Conservation (phyloP, 2,329 filamentous ascomycete genomes). For the Hypoxylon sp. region DNA sequence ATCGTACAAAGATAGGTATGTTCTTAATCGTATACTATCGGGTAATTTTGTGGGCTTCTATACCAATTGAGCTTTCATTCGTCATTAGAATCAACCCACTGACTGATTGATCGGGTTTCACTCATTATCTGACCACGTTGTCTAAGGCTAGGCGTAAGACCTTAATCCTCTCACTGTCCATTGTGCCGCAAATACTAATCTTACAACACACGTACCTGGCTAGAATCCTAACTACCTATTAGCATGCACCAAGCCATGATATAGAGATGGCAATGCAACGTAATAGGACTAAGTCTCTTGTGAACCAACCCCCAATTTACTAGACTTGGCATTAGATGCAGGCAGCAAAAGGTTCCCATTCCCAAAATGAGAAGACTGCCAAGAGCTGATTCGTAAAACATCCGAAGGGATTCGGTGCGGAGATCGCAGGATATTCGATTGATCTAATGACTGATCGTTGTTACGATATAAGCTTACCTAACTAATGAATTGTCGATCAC, state of each 20-base stretch:
- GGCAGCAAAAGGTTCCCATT: neutral
- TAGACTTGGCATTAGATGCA: neutral
- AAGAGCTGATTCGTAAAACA: neutral
- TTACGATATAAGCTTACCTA: constrained; percentile 1
- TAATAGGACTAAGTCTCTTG: too few relatives aligned
- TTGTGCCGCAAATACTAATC: neutral
- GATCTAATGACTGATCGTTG: neutral
- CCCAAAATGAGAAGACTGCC: neutral
- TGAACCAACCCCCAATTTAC: neutral
- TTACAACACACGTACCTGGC: neutral
- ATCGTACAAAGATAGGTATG: too few relatives aligned
- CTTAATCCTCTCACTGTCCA: neutral
- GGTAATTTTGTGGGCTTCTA: too few relatives aligned
- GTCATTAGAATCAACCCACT: neutral
- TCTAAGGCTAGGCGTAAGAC: neutral
- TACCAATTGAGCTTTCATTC: neutral
- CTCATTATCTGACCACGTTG: neutral
- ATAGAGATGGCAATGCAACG: too few relatives aligned
- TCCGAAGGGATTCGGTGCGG: neutral
- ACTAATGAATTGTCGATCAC: neutral
- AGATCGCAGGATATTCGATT: neutral
- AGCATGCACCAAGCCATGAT: too few relatives aligned
- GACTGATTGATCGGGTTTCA: neutral
- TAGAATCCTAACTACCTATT: too few relatives aligned
- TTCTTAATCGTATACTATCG: too few relatives aligned